A percentile compares a stretch with the other conserved stretches of the same genome.
phyloP scores from a whole-genome alignment of 345 rosid genomes.

The Boechera divaricarpa region DNA sequence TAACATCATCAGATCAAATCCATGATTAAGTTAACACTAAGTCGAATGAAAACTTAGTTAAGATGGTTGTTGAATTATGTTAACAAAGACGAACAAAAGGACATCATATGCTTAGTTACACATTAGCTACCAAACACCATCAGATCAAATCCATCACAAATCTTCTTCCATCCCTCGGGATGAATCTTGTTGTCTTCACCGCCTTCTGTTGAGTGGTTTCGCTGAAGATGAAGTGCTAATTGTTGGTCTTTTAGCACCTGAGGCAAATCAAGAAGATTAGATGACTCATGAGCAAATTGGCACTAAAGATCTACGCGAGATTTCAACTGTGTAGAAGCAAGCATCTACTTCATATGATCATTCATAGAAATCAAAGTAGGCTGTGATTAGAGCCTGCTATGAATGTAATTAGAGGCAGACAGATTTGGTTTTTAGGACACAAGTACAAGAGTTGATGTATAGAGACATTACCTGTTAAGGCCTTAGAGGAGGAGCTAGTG shows the following conservation, averaged over 20 bases:
- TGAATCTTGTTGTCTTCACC: too few species aligned
- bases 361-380: conserved; percentile 1
- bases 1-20: too few species aligned
- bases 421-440: conserved; percentile 4
- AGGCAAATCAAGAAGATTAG: neutral
- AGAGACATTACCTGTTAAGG: conserved; percentile 55
- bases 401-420: neutral
- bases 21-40: too few species aligned
- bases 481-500: conserved; percentile 59
- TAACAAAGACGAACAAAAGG: too few species aligned
- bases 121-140: too few species aligned
- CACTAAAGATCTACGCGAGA: neutral
- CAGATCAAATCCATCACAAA: too few species aligned
- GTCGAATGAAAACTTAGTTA: too few species aligned
- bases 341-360: conserved; percentile 10
- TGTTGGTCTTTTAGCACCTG: conserved; percentile 26
- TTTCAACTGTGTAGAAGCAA: neutral
- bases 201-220: conserved; percentile 16
- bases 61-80: too few species aligned
- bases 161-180: too few species aligned
- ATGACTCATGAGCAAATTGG: neutral
- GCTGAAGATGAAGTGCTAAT: conserved; percentile 15
- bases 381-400: conserved; percentile 3
- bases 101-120: too few species aligned
- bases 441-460: neutral